These are phyloP conservation scores for Medicago ruthenica DNA, from an alignment of 306 rosid species.

Conservation along the genomic window DNA sequence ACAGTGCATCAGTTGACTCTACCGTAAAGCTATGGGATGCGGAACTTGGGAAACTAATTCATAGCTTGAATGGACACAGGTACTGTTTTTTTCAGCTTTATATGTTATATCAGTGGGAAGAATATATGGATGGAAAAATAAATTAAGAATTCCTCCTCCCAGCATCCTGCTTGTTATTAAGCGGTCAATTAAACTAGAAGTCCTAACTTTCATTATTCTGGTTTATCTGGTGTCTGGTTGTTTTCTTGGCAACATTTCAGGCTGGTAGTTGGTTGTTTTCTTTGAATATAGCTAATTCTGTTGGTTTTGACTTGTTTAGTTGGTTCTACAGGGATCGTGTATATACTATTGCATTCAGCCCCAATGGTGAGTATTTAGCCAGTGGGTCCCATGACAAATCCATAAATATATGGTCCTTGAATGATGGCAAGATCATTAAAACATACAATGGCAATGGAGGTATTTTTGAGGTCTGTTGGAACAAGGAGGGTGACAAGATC, in stretches of 20 bases:
- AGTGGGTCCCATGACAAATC: conserved; percentile 88
- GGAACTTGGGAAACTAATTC: conserved; percentile 71
- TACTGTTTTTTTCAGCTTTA: conserved; percentile 28
- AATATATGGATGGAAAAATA: not conserved
- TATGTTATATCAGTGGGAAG: not conserved
- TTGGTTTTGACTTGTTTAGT: conserved; percentile 18
- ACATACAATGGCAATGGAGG: conserved; percentile 90
- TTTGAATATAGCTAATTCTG: not conserved
- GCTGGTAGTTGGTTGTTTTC: not conserved
- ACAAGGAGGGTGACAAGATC: conserved; percentile 85
- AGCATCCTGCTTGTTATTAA: not conserved
- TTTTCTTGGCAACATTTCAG: too few species aligned
- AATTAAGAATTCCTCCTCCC: not conserved
- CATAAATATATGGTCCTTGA: conserved; percentile 87
- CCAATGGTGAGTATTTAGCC: conserved; percentile 87
- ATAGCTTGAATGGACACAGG: conserved; percentile 89
- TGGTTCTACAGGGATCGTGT: conserved; percentile 73
- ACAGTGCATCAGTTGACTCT: conserved; percentile 94
- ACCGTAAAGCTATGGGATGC: conserved; percentile 93
- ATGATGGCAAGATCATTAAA: conserved; percentile 86
- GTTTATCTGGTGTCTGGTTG: too few species aligned
- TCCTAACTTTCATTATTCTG: not conserved
- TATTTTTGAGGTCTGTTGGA: conserved; percentile 96
- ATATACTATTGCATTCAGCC: conserved; percentile 94
- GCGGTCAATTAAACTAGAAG: conserved; percentile 2